Percentiles rank a stretch among this genome's conserved stretches.
These are phyloP conservation scores for Quillaja saponaria DNA, from an alignment of 306 rosid genomes.

Conservation along the genomic window DNA sequence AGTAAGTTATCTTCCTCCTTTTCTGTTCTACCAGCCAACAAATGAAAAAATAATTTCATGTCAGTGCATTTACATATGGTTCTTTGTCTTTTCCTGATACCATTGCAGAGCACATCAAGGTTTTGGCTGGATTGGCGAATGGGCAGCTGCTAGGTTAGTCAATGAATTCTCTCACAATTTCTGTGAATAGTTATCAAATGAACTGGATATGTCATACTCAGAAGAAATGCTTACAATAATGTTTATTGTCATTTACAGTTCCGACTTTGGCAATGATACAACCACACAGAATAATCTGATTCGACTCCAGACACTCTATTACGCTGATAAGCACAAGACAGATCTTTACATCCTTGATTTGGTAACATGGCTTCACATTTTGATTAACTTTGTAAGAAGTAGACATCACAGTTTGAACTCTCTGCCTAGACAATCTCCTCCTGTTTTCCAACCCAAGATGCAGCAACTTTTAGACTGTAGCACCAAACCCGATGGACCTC, in stretches of 20 bases:
- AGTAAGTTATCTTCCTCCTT: constrained; percentile 45
- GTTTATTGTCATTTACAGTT: constrained; percentile 45
- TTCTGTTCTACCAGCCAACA: background rate
- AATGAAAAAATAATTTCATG: constrained; percentile 4
- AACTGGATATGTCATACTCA: background rate
- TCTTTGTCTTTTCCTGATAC: constrained; percentile 11
- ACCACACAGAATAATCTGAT: constrained; percentile 44
- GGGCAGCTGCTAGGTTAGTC: constrained; percentile 87
- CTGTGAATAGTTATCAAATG: background rate
- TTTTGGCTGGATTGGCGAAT: constrained; percentile 95
- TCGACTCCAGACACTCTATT: constrained; percentile 84
- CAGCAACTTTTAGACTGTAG: constrained; percentile 33
- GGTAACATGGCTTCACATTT: constrained; percentile 67
- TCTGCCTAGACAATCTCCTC: constrained; percentile 57
- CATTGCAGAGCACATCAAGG: constrained; percentile 89
- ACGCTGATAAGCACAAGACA: constrained; percentile 70
- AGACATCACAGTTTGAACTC: constrained; percentile 54
- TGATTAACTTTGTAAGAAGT: constrained; percentile 56
- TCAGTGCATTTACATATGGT: constrained; percentile 7
- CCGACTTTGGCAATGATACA: constrained; percentile 51
- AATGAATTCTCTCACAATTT: background rate
- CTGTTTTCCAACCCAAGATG: constrained; percentile 62
- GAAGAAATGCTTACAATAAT: background rate
- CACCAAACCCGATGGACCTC: constrained; percentile 31
- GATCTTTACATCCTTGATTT: constrained; percentile 68